Evolutionary conservation across 129 eudicot genomes (phyloP).

Genomic region (Artemisia tridentata): DNA sequence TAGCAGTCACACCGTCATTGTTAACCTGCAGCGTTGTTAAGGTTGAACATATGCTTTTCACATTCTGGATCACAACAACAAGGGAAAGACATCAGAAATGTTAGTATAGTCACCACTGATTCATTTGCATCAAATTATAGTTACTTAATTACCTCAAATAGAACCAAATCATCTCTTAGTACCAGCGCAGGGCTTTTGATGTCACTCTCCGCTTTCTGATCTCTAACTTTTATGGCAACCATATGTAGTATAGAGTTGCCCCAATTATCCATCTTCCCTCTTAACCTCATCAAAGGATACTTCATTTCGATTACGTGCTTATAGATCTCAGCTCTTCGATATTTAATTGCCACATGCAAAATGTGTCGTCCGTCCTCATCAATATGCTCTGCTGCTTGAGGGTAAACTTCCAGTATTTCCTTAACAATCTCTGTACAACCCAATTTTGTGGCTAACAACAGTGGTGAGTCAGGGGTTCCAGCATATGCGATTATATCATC

Average conservation of each 20-base stretch:
- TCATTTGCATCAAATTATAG: too few species aligned
- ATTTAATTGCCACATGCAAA: constrained; percentile 27
- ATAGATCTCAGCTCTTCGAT: constrained; percentile 20
- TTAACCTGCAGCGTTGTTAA: constrained; percentile 15
- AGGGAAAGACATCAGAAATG: too few species aligned
- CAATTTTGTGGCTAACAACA: constrained; percentile 29
- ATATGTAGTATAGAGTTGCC: constrained; percentile 34
- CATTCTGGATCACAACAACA: constrained; percentile 20
- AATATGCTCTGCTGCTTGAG: constrained; percentile 31
- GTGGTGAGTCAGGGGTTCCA: constrained; percentile 22
- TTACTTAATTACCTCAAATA: constrained; percentile 27
- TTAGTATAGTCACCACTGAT: too few species aligned
- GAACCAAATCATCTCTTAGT: constrained; percentile 26
- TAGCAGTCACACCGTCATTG: constrained; percentile 22
- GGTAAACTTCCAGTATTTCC: constrained; percentile 28
- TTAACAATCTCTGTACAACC: constrained; percentile 34
- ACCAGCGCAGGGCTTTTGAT: constrained; percentile 26
- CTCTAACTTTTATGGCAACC: constrained; percentile 21
- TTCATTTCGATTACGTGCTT: constrained; percentile 21
- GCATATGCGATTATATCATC: not conserved
- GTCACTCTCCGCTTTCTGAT: not conserved
- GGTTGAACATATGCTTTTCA: constrained; percentile 1
- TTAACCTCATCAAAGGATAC: constrained; percentile 15
- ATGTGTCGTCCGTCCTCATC: constrained; percentile 27
- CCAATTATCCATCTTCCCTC: constrained; percentile 20